Percentiles rank a stretch among this genome's conserved stretches.
Evolutionary conservation across 1,284 basidiomycete genomes (phyloP).

Genomic region (Tranzscheliella williamsii): DNA sequence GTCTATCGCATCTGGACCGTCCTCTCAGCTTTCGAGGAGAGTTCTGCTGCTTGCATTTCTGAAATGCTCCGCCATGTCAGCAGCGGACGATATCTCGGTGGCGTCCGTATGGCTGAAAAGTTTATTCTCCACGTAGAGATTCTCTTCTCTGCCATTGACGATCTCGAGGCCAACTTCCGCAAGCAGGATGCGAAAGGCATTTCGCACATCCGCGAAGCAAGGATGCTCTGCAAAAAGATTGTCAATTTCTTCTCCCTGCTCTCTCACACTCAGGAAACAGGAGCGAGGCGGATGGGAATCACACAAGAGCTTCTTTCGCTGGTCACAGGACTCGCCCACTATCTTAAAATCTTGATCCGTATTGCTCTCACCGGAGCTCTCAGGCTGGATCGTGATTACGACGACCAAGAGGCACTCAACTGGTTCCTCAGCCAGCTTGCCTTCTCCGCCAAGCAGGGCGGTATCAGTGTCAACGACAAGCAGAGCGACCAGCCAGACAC

Average conservation of each 20-base stretch:
- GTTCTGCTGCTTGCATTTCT: constrained; percentile 97
- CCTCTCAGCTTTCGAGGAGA: constrained; percentile 96
- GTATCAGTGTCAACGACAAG: constrained; percentile 39
- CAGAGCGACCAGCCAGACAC: constrained; percentile 39
- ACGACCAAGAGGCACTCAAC: constrained; percentile 78
- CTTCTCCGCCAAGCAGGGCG: constrained; percentile 69
- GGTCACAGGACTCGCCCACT: constrained; percentile 96
- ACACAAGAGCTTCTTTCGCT: constrained; percentile 96
- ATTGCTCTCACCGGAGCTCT: constrained; percentile 95
- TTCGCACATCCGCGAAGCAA: constrained; percentile 95
- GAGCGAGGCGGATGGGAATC: constrained; percentile 86
- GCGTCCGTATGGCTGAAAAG: constrained; percentile 95
- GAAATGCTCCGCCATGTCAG: constrained; percentile 96
- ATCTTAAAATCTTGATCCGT: constrained; percentile 97
- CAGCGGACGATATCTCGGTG: constrained; percentile 91
- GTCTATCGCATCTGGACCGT: constrained; percentile 99
- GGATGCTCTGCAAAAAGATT: constrained; percentile 97
- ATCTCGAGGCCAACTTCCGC: constrained; percentile 88
- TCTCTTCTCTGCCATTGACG: constrained; percentile 94
- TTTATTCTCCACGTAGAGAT: constrained; percentile 99
- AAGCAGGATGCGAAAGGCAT: constrained; percentile 74
- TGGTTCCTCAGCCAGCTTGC: constrained; percentile 91
- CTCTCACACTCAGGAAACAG: constrained; percentile 92
- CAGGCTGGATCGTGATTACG: constrained; percentile 88
- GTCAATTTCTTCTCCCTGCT: constrained; percentile 97